Evolutionary conservation across 176 grass and related monocot genomes (phyloP).

Genomic region (Alloteropsis semialata): DNA sequence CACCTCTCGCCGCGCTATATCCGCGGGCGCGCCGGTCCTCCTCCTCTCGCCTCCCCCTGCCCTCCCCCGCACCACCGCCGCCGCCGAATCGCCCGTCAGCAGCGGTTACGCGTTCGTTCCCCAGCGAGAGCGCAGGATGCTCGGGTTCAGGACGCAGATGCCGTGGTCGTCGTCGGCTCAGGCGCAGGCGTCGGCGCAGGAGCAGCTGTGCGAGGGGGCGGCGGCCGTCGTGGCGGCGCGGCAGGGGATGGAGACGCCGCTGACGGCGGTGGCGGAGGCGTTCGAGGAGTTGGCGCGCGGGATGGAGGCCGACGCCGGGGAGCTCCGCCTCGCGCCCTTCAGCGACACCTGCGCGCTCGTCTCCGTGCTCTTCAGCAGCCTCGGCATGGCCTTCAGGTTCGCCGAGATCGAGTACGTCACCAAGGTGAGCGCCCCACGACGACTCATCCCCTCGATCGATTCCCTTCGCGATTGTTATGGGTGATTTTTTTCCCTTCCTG

Average conservation of each 20-base stretch:
- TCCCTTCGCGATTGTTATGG: neutral
- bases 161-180: conserved; percentile 41
- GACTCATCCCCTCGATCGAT: neutral
- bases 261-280: conserved; percentile 63
- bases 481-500: neutral
- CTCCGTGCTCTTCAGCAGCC: conserved; percentile 79
- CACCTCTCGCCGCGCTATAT: conserved; percentile 41
- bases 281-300: conserved; percentile 75
- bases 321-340: conserved; percentile 69
- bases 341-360: conserved; percentile 81
- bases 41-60: neutral
- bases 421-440: conserved; percentile 44
- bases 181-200: neutral
- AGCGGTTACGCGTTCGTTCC: neutral
- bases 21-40: conserved; percentile 13
- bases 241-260: conserved; percentile 50
- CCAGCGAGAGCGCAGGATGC: neutral
- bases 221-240: conserved; percentile 33
- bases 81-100: neutral
- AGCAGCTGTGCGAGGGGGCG: conserved; percentile 29
- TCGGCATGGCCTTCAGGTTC: conserved; percentile 95
- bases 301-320: conserved; percentile 43
- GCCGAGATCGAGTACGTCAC: conserved; percentile 93
- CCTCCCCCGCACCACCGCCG: neutral
- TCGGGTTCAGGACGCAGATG: conserved; percentile 50